Base-by-base conservation (phyloP, 768 basidiomycete genomes). In the Trametes cinnabarina region DNA sequence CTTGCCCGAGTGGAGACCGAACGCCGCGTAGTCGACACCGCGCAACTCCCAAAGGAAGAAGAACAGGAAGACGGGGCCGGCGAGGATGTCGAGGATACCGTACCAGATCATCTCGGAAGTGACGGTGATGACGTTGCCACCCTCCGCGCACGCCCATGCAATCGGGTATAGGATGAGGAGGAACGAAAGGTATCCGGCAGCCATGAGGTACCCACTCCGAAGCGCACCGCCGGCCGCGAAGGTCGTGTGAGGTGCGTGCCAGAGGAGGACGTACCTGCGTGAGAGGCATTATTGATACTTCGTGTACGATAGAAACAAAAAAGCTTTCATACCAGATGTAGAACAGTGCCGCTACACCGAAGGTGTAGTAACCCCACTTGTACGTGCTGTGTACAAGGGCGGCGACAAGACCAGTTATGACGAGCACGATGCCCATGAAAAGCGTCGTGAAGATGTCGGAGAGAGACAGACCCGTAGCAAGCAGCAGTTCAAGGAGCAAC, bases 121-220 rank as follows among this genome's bases (percentile, higher is more conserved):
- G 23, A 79, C 74, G 4, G 75, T 63, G 65, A 85, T 84, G 54
- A 72, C 73, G 68, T 82, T 79, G 5, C 74, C 73, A 15, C 82
- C 82, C 53, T 83, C 82, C 23, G 76, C 75, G 28, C 81, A 71
- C 47, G 77, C 82, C 83, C 83, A 84, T 23, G 74, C 75, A 60
- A 85, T 77, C 10, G 84, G 80, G 71, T 84, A 84, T n/a, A 82
- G 62, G 55, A 79, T 54, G 79, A 81, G 83, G 62, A 84, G 72
- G 69, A 82, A 74, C n/a, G 77, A 72, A 58, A 85, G 72, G 71
- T 76, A 76, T 14, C 61, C 63, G 3, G 79, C 76, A n/a, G 76
- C 74, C 19, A 54, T 25, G 15, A 69, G 55, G 64, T 73, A 77
- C 5, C 68, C 66, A 4, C 25, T 17, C 17, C 68, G 71, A 28